Evolutionary conservation across 2,329 filamentous ascomycete species (phyloP), one percentile per base, ranked within the genome.

Genomic region (Nectriaceae sp.): DNA sequence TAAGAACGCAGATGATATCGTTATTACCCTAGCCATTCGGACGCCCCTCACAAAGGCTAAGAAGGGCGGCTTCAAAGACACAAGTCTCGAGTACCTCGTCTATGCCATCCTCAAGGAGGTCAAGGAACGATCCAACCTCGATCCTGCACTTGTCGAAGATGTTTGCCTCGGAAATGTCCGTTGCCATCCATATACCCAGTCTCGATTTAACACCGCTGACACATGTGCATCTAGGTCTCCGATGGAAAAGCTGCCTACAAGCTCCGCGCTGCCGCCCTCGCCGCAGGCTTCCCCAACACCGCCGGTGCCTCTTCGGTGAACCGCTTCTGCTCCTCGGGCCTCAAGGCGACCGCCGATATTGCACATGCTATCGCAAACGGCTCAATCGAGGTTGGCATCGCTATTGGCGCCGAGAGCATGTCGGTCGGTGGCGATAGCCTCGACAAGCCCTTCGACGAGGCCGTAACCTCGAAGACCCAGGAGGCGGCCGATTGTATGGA

Each of bases 61-160:
- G 69, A 97, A 96, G 80, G 93, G 94, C 57, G 90, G 91, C 36
- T 88, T 99, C 78, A 97, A 97, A 78, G 93, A 99, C 70, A 95
- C 91, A 5, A 82, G 81, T 35, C 83, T 97, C 54, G 94, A 99
- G 71, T 93, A 87, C 71, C 78, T 99, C 48, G 70, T 96, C 52
- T 90, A 91, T 67, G 84, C 90, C 50, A 77, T 96, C 41, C 75
- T 97, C 60, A 89, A 94, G 76, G 78, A 91, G 68, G 80, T 89
- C 43, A 72, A 84, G 47, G 77, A 85, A 56, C 85, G 86, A 64
- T 86, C 87, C 54, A 89, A 87, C 48, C 73, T 97, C 44, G 89
- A 96, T 66, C 89, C 91, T 3, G 78, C 81, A 5, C 76, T 95
- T 29, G 83, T 96, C 10, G 90, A 96, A 70, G 94, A 97, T 70